phyloP scores from a whole-genome alignment of 805 yeast genomes.

The Starmerella stellata region DNA sequence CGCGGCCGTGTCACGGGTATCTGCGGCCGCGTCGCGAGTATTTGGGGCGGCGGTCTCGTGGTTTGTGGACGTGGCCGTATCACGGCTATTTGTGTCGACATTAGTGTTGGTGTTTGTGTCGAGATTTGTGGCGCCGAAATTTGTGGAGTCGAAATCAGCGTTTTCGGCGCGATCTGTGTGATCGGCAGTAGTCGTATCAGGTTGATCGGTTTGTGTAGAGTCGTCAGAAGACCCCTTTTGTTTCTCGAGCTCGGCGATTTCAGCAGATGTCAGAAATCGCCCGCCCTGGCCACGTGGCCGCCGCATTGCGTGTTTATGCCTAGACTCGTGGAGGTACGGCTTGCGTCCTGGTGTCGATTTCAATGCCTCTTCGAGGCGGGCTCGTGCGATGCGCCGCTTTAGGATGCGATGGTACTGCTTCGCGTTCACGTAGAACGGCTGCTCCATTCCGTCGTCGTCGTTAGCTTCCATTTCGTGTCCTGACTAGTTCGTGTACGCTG shows the following conservation, averaged over 20 bases:
- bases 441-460: constrained; percentile 30
- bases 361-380: constrained; percentile 73
- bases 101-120: neutral
- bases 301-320: constrained; percentile 98
- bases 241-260: constrained; percentile 41
- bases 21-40: no score
- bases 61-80: no score
- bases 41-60: no score
- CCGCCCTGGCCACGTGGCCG: constrained; percentile 99
- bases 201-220: neutral
- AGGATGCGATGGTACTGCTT: constrained; percentile 90
- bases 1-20: no score
- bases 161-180: neutral
- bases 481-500: no score
- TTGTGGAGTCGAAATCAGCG: neutral
- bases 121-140: neutral
- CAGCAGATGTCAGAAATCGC: constrained; percentile 85
- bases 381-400: constrained; percentile 84
- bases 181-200: neutral
- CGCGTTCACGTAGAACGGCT: constrained; percentile 94
- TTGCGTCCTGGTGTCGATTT: constrained; percentile 77
- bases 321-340: constrained; percentile 87
- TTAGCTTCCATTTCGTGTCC: neutral
- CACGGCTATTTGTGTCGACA: no score
- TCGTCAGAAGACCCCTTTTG: constrained; percentile 19